Conservation (phyloP, 2,329 filamentous ascomycete species). For the Ceratocystis albifundus region DNA sequence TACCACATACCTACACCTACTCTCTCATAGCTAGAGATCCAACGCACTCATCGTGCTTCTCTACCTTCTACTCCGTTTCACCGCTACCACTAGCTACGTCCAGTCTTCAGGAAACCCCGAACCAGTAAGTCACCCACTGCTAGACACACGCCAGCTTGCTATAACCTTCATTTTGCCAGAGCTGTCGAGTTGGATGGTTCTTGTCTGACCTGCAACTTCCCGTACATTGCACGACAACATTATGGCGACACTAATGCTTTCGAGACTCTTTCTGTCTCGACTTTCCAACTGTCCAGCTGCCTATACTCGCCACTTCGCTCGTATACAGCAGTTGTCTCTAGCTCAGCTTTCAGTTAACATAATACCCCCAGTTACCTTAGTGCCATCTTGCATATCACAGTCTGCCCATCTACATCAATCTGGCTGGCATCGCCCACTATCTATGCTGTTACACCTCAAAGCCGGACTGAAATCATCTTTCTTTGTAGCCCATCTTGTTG, state of each 20-base stretch:
- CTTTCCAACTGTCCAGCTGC: background rate
- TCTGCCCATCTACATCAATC: background rate
- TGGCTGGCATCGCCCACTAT: background rate
- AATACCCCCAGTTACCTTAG: too few relatives aligned
- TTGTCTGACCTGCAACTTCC: background rate
- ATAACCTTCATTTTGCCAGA: too few relatives aligned
- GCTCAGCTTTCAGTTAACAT: too few relatives aligned
- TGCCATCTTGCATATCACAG: too few relatives aligned
- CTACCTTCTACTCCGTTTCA: too few relatives aligned
- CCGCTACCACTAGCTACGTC: too few relatives aligned
- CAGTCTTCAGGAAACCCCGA: background rate
- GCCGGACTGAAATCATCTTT: background rate
- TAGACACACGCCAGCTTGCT: background rate
- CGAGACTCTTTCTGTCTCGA: background rate
- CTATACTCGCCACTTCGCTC: background rate
- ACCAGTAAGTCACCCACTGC: background rate
- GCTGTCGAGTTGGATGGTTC: background rate
- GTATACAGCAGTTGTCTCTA: background rate
- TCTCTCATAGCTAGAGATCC: too few relatives aligned
- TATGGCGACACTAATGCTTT: background rate
- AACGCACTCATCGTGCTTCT: too few relatives aligned
- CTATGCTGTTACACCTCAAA: background rate
- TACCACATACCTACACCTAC: too few relatives aligned
- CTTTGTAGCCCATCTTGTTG: background rate
- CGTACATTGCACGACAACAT: background rate